Base-by-base conservation (phyloP, 2,329 filamentous ascomycete genomes). In the Ceratocystiopsis brevicomis region DNA sequence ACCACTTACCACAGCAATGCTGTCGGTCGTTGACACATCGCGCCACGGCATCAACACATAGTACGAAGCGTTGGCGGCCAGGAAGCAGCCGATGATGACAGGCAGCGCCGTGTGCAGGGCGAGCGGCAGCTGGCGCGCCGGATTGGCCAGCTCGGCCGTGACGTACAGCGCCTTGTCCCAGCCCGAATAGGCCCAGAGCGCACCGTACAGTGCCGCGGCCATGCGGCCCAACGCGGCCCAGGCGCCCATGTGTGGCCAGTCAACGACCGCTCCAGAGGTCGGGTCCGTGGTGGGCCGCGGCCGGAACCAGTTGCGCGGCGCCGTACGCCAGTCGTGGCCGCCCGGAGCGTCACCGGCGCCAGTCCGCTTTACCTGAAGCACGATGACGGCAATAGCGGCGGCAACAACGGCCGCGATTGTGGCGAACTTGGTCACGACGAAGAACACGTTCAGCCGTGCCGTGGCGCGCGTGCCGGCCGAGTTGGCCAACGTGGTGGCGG, bases 81-180 rank as follows among this genome's bases (percentile, higher is more conserved):
- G 61, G 52, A 76, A 78, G 45, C 70, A 75, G 2, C 68, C 46
- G 0, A 77, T 65, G 16, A 77, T 74, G 1, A 69, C 71, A 1
- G 73, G 67, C 32, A 78, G 64, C 0, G 75, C 71, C 0, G 66
- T 67, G 53, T 77, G 75, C 53, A 79, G 73, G 3, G 73, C 72
- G 2, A 70, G 64, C 0, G 74, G 75, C 0, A 79, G 62, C 49
- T 73, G 69, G 16, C 60, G 61, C 0, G 62, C 65, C 0, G 70
- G 70, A 0, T 61, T 53, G 0, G 61, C 64, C 8, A 74, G 61
- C 52, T 74, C 70, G 0, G 68, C 65, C 0, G 68, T 65, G 39
- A 74, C 60, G 49, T 73, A 74, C 41, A 72, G 66, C 4, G 68
- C 69, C 67, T 77, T 78, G 44, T 78, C 75, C 75, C 75, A 79